Percentiles rank a stretch among this genome's conserved stretches.
Evolutionary conservation across 2,329 filamentous ascomycete species (phyloP).

Genomic region (Venturia aucupariae): DNA sequence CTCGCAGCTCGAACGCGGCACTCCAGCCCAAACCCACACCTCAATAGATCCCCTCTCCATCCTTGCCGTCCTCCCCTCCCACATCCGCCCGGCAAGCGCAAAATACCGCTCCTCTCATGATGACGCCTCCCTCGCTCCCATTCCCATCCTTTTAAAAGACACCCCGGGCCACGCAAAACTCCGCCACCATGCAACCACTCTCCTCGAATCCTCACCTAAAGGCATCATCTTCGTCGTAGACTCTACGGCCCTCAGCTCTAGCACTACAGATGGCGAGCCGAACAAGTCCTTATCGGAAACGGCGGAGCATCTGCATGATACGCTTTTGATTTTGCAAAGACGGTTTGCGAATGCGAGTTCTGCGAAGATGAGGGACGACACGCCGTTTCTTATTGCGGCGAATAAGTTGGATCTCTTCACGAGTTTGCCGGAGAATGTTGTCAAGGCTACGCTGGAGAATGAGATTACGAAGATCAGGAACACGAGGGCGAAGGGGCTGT

Average conservation of each 20-base stretch:
- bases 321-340: constrained; percentile 75
- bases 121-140: constrained; percentile 47
- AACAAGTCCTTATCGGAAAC: constrained; percentile 54
- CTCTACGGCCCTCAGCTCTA: constrained; percentile 43
- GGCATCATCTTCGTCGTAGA: constrained; percentile 87
- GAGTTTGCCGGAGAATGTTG: constrained; percentile 67
- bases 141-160: constrained; percentile 70
- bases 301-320: constrained; percentile 79
- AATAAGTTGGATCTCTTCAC: constrained; percentile 98
- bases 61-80: constrained; percentile 46
- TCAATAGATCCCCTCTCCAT: constrained; percentile 52
- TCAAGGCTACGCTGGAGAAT: constrained; percentile 64
- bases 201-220: constrained; percentile 46
- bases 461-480: constrained; percentile 72
- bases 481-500: constrained; percentile 65
- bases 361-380: constrained; percentile 47
- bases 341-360: constrained; percentile 49
- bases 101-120: constrained; percentile 59
- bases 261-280: constrained; percentile 27
- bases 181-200: constrained; percentile 53
- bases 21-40: constrained; percentile 46
- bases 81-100: constrained; percentile 45
- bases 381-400: constrained; percentile 75
- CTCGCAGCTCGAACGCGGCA: constrained; percentile 47
- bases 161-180: constrained; percentile 96